Base-by-base conservation (phyloP, 768 basidiomycete species). In the Termitomyces sp. region DNA sequence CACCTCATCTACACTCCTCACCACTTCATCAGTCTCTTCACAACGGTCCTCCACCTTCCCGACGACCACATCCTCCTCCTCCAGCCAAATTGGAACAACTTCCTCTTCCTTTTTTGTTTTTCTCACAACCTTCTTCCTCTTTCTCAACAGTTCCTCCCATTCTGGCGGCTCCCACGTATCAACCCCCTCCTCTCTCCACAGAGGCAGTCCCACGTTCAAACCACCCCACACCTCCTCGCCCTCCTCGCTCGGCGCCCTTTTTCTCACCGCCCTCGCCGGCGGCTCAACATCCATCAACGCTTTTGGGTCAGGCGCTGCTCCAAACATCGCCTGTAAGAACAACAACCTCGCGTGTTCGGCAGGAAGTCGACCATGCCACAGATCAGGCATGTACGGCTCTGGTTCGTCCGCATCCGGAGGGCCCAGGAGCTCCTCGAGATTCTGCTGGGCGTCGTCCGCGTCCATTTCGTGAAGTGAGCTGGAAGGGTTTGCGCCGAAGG, bases 261-360 rank as follows among this genome's bases (percentile, higher is more conserved):
- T 55, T 23, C 58, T 58, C 40, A 33, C 32, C 41, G 62, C 62
- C 10, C 40, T 38, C 10, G 62, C 75, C 0, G 82, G 82, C 2
- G 77, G 62, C 6, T 62, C 55, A 43, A 77, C 64, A 7, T 59
- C 23, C 47, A 67, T 54, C 43, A 84, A 69, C 10, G 58, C 40
- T 41, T 57, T 56, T 2, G 60, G 58, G 38, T 59, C 61, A 6
- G 57, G 62, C 23, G 67, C 87, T 56, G 85, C 82, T 1, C 84
- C 81, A 38, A 89, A 74, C 14, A 88, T 68, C 55, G 82, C 79
- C 28, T 80, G 74, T 8, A 79, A 72, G 67, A 91, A 90, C 4
- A 87, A 46, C 49, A 51, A 38, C 40, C 61, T 49, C 14, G 67
- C 66, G 13, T 64, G 64, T 35, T 61, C 59, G 18, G 50, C 50